Base-by-base conservation (phyloP, 768 basidiomycete species). In the Naganishia randhawae region DNA sequence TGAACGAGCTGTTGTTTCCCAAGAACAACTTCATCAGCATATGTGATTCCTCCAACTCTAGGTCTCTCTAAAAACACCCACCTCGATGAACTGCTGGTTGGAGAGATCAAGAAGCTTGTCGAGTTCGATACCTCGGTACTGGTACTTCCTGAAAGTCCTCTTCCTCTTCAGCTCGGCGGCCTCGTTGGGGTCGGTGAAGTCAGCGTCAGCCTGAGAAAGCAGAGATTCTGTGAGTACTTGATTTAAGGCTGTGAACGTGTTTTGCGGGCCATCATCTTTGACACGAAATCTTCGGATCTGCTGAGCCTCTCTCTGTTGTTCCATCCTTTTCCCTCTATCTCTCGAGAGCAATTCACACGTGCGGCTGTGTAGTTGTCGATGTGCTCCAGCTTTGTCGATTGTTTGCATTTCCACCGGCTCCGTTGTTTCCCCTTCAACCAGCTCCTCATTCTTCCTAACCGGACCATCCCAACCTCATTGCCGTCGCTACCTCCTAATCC, bases 111-210 rank as follows among this genome's bases (percentile, higher is more conserved):
- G 84, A 81, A 98, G 91, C 83, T 96, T 92, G 81, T 97, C 93
- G 75, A 99, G 90, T 85, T 95, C 94, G 76, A 99, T 83, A 76
- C 96, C 96, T 78, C 96, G 90, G 87, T 93, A 99, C 39, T 91
- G 91, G 85, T 95, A 98, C 77, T 95, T 97, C 79, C 92, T 90
- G 90, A 98, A 98, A 68, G 92, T 94, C 79, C 96, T 85, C 87
- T 88, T 93, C 86, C 93, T 94, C 89, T 96, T 96, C 84, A 95
- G 86, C 81, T 94, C 95, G 71, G 94, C 94, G 76, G 95, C 96
- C 81, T 91, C 83, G 82, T 87, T 82, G 78, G 93, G 92, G 82
- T 96, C 93, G 82, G 94, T 95, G 75, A 92, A 84, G 66, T 82
- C 82, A 74, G 85, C 82, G 81, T 92, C 91, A 82, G 91, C 89